Base-by-base conservation (phyloP, 441 rosid genomes). In the Jatropha multifida region DNA sequence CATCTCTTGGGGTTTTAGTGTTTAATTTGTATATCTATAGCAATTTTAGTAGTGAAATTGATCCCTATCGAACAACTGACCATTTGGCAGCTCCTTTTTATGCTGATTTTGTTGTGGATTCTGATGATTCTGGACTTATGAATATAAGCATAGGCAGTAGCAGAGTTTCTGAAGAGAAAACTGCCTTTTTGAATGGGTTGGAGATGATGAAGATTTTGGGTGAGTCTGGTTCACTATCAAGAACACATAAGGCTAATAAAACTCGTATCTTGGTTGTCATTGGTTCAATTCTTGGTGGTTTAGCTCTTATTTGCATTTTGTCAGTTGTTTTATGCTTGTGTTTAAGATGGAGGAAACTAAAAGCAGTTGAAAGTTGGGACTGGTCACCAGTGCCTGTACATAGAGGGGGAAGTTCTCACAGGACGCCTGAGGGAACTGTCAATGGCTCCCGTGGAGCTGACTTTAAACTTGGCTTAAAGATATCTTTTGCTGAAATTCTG, bases 161-260 rank as follows among this genome's bases (percentile, higher is more conserved):
- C 1, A 2, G 0, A 4, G 54, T 46, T 38, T 75, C 76, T 14
- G 3, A 2, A 3, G 0, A 6, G 54, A 64, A 20, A 1, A 67
- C 51, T 42, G 91, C 92, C 27, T 75, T 87, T 62, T 74, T 90
- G 60, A 87, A 88, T 73, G 94, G 92, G 9, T 75, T 87, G 23
- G 94, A 88, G 82, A 86, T 90, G 27, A 80, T 90, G 88, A 83
- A 83, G 80, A 75, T 87, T 55, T 42, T 83, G 52, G 74, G 56
- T 59, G 37, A 63, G 49, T 69, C 75, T 7, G 76, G 76, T 49
- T 38, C 59, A 15, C 67, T 18, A 41, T 65, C 51, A 9, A 9
- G 4, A 27, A 18, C 15, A 42, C 37, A 26, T 13, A 66, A 46
- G 54, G 26, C 69, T 5, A 78, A 79, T 44, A 78, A 75, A 76